Conservation (phyloP, 495 filamentous ascomycete genomes). For the Tuber umbilicatum region DNA sequence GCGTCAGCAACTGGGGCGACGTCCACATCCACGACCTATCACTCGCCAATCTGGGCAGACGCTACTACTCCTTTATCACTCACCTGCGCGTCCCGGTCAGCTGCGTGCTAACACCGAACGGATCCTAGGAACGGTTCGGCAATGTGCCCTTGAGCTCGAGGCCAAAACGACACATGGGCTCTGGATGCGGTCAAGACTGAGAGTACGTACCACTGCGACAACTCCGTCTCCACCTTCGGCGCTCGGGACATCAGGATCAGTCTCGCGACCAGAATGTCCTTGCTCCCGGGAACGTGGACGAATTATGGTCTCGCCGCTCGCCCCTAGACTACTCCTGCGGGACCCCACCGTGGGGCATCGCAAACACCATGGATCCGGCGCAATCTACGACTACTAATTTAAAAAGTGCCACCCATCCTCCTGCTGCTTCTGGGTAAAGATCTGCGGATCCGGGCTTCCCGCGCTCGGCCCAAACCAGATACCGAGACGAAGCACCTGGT, state of each 20-base stretch:
- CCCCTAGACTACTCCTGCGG: slow-evolving; percentile 16
- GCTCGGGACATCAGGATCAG: slow-evolving; percentile 60
- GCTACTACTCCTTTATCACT: slow-evolving; percentile 22
- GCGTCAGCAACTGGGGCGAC: slow-evolving; percentile 19
- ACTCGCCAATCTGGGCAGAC: slow-evolving; percentile 10
- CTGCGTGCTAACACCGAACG: slow-evolving; percentile 38
- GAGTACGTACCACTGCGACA: slow-evolving; percentile 61
- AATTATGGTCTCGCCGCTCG: slow-evolving; percentile 17
- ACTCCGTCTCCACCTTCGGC: slow-evolving; percentile 59
- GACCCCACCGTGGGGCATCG: slow-evolving; percentile 17
- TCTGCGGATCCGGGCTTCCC: slow-evolving; percentile 23
- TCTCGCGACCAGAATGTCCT: slow-evolving; percentile 55
- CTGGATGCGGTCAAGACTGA: slow-evolving; percentile 57
- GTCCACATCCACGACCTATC: slow-evolving; percentile 25
- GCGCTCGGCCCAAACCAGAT: background rate
- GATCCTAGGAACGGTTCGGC: slow-evolving; percentile 46
- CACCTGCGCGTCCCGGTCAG: slow-evolving; percentile 15
- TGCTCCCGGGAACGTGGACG: slow-evolving; percentile 55
- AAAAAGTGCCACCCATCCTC: slow-evolving; percentile 18
- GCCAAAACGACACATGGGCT: slow-evolving; percentile 24
- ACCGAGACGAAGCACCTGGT: slow-evolving; percentile 6
- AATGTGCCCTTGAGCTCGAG: slow-evolving; percentile 43
- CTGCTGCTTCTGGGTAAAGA: slow-evolving; percentile 26
- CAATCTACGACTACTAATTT: slow-evolving; percentile 27
- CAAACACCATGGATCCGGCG: slow-evolving; percentile 26